Conservation (phyloP, 2,329 filamentous ascomycete species). For the Aschersonia sp. region DNA sequence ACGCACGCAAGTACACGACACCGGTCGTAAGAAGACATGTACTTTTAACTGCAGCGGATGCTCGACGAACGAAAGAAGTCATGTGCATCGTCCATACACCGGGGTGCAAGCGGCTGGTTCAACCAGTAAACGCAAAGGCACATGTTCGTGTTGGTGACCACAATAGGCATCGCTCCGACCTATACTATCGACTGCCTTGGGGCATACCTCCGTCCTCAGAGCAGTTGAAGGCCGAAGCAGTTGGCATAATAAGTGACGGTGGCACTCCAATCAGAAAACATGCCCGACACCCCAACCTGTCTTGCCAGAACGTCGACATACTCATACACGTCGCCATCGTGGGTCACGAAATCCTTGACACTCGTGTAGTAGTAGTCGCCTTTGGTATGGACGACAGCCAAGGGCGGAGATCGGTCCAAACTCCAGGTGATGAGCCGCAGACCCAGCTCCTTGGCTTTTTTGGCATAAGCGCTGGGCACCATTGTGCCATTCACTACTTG, state of each 20-base stretch:
- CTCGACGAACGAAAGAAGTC: no score
- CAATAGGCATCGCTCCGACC: no score
- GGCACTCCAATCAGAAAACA: slow-evolving; percentile 58
- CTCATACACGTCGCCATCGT: slow-evolving; percentile 52
- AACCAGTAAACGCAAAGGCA: no score
- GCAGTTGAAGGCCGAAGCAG: slow-evolving; percentile 34
- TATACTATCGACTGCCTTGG: no score
- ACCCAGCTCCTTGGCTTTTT: slow-evolving; percentile 42
- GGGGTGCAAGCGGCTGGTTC: no score
- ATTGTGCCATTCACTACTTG: slow-evolving; percentile 36
- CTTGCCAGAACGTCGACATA: slow-evolving; percentile 50
- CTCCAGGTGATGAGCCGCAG: slow-evolving; percentile 56
- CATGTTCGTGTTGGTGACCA: no score
- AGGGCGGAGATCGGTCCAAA: slow-evolving; percentile 49
- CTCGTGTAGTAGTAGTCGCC: slow-evolving; percentile 42
- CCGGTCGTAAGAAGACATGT: no score
- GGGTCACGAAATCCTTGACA: slow-evolving; percentile 37
- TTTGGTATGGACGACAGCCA: slow-evolving; percentile 30
- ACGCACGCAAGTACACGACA: no score
- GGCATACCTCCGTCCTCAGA: neutral
- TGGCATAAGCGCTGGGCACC: slow-evolving; percentile 49
- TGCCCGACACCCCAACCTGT: slow-evolving; percentile 43
- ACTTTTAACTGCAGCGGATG: no score
- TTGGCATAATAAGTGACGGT: slow-evolving; percentile 60
- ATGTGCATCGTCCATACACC: no score